Evolutionary conservation across 2,329 filamentous ascomycete species (phyloP).

Genomic region (Scedosporium aurantiacum): DNA sequence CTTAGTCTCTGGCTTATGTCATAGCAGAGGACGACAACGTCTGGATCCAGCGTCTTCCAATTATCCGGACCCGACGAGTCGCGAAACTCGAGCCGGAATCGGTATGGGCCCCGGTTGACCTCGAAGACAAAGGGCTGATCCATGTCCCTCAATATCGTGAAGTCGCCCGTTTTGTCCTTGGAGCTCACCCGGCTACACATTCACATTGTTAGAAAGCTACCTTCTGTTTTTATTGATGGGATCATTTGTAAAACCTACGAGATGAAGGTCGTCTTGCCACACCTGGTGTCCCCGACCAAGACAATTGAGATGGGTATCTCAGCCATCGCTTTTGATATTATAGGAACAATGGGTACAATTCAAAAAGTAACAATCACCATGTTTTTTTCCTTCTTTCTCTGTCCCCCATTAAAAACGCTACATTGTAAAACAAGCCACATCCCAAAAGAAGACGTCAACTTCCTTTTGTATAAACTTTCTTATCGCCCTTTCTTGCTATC

Average conservation of each 20-base stretch:
- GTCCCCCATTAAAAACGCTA: too few relatives aligned
- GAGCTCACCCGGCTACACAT: conserved; percentile 38
- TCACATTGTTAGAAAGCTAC: neutral
- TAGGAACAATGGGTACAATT: neutral
- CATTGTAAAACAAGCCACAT: too few relatives aligned
- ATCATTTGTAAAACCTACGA: conserved; percentile 34
- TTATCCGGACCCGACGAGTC: conserved; percentile 48
- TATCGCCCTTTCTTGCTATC: neutral
- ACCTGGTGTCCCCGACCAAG: conserved; percentile 46
- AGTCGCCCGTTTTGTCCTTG: conserved; percentile 27
- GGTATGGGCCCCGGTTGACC: conserved; percentile 26
- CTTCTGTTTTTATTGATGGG: neutral
- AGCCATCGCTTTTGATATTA: conserved; percentile 29
- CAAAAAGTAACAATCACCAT: neutral
- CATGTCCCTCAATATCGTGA: conserved; percentile 42
- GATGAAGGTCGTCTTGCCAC: conserved; percentile 51
- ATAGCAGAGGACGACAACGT: conserved; percentile 49
- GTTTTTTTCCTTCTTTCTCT: too few relatives aligned
- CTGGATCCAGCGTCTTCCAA: conserved; percentile 47
- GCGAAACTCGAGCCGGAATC: conserved; percentile 46
- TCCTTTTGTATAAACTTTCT: neutral
- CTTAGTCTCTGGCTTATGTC: conserved; percentile 48
- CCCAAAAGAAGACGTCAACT: too few relatives aligned
- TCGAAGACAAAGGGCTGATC: conserved; percentile 53
- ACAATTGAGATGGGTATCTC: conserved; percentile 39